A percentile compares a stretch with the other conserved stretches of the same genome.
These are phyloP conservation scores for Zea mays DNA, from an alignment of 176 grass and related monocot genomes.

Conservation along the genomic window DNA sequence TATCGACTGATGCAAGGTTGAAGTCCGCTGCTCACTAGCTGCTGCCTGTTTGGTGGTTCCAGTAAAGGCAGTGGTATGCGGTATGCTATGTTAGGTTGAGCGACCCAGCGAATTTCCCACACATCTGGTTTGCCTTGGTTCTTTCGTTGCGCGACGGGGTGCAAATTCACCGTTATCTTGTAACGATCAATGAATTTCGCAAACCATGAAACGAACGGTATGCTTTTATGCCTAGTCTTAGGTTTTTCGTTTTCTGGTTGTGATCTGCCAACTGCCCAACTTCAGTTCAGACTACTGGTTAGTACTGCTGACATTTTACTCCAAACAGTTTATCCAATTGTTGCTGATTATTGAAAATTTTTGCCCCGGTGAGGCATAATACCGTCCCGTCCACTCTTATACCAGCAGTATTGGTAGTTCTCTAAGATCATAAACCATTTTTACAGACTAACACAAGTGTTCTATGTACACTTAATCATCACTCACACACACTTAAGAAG, in stretches of 20 bases:
- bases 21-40: neutral
- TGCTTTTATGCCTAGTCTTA: neutral
- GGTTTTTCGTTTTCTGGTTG: neutral
- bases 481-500: no score
- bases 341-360: neutral
- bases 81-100: neutral
- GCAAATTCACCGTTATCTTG: neutral
- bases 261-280: neutral
- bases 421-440: no score
- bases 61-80: no score
- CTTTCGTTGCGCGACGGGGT: neutral
- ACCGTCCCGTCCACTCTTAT: no score
- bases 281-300: neutral
- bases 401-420: no score
- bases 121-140: neutral
- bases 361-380: neutral
- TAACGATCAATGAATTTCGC: neutral
- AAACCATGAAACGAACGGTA: neutral
- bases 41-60: neutral
- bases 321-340: neutral
- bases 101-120: neutral
- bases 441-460: no score
- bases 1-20: neutral
- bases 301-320: slow-evolving; percentile 1
- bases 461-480: no score